Evolutionary conservation across 345 rosid species (phyloP).

Genomic region (Populus nigra): DNA sequence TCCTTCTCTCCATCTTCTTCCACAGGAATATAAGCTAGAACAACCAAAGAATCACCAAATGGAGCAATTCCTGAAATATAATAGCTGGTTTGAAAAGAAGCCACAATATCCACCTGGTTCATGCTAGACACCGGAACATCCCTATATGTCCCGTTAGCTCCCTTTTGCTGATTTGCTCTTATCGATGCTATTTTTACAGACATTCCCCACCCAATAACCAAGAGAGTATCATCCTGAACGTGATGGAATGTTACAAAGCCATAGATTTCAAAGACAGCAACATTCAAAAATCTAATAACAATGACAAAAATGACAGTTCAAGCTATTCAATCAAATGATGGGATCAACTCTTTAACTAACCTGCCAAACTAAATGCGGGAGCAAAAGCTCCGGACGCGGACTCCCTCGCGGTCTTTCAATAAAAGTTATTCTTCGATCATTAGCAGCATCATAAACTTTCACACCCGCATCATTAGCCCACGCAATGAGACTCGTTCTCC

Average conservation of each 20-base stretch:
- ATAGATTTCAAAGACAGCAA: neutral
- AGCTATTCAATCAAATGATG: neutral
- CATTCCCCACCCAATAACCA: conserved; percentile 99
- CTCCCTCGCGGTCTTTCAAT: conserved; percentile 93
- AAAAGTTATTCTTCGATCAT: conserved; percentile 87
- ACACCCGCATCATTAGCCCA: conserved; percentile 99
- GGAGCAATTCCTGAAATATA: conserved; percentile 99
- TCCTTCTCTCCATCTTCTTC: conserved; percentile 85
- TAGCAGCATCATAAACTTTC: conserved; percentile 89
- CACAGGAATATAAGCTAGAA: conserved; percentile 84
- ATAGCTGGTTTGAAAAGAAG: conserved; percentile 96
- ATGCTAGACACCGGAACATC: conserved; percentile 49
- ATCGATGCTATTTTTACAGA: conserved; percentile 90
- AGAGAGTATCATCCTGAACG: conserved; percentile 74
- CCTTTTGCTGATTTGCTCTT: conserved; percentile 53
- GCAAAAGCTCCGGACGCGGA: conserved; percentile 84
- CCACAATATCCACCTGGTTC: conserved; percentile 93
- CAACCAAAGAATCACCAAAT: conserved; percentile 96
- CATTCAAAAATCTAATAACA: neutral
- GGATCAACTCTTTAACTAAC: conserved; percentile 36
- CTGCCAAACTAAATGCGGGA: conserved; percentile 99
- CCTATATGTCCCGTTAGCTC: conserved; percentile 64
- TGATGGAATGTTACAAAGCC: conserved; percentile 15
- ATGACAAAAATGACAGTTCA: neutral
- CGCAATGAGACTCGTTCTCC: conserved; percentile 92